Evolutionary conservation across 495 filamentous ascomycete genomes (phyloP), one percentile per base, ranked within the genome.

Genomic region (Beverwykella pulmonaria): DNA sequence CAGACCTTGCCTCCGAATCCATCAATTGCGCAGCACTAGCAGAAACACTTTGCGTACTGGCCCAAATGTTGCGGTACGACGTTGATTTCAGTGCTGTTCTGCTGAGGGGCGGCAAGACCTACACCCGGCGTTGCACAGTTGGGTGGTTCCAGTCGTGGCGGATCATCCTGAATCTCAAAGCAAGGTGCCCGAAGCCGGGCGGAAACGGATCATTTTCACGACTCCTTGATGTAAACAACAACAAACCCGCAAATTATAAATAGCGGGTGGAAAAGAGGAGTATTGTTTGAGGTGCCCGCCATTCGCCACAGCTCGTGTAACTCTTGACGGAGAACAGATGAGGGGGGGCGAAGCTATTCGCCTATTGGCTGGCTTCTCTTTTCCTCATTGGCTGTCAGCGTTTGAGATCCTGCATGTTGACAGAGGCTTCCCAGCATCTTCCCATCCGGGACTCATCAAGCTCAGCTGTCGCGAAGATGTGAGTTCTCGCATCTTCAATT

Each of bases 361-460:
- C 36, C 53, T 46, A 59, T 65, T 65, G 63, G 63, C 44, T 59
- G 53, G 15, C 47, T 23, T 17, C 7, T n/a, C 19, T 20, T 19
- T 30, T 50, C 20, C 63, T 59, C 39, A 65, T 65, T 59, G 63
- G 63, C 61, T 29, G 19, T 48, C 26, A 39, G 61, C 36, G 53
- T 50, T 50, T 53, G 63, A 65, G 61, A 64, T 49, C 25, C 27
- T 56, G 61, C 49, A 29, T 9, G 34, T 47, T 32, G 41, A 61
- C 29, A 25, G 49, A 53, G 52, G 52, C 52, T 19, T 27, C 22
- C 12, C 25, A 32, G 52, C 52, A 54, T 54, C 52, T 54, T 54
- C 23, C 52, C 25, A 54, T 44, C 39, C 17, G 5, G 39, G 9
- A 9, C 17, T 12, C 39, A 44, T 44, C 39, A 7, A n/a, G 39